A percentile compares a stretch with the other conserved stretches of the same genome.
These are phyloP conservation scores for Fusarium lyarnte DNA, from an alignment of 2,329 filamentous ascomycete genomes.

Conservation along the genomic window DNA sequence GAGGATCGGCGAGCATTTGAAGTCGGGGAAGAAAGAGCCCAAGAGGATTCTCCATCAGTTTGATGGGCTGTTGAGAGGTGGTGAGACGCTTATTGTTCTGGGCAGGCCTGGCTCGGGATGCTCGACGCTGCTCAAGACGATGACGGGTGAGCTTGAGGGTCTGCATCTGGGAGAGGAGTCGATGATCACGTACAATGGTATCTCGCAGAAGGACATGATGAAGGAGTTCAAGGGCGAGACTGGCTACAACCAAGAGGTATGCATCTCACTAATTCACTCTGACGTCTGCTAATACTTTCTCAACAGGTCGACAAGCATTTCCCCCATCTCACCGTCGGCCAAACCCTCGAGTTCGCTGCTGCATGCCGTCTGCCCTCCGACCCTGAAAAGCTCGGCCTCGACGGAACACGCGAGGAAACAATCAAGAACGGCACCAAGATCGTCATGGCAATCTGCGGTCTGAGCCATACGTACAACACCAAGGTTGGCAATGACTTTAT, in stretches of 20 bases:
- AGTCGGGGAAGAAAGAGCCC: neutral
- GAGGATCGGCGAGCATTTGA: neutral
- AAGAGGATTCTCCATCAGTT: constrained; percentile 24
- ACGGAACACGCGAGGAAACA: constrained; percentile 68
- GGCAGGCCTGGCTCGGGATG: constrained; percentile 54
- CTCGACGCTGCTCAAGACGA: constrained; percentile 19
- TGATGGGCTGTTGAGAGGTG: constrained; percentile 11
- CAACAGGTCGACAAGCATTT: constrained; percentile 74
- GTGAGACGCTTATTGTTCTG: constrained; percentile 18
- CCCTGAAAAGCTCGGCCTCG: constrained; percentile 61
- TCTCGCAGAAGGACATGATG: constrained; percentile 62
- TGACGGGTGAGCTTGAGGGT: constrained; percentile 52
- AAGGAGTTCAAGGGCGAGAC: constrained; percentile 72
- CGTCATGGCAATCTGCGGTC: constrained; percentile 76
- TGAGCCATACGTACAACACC: constrained; percentile 76
- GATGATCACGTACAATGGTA: constrained; percentile 70
- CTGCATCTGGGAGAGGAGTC: constrained; percentile 62
- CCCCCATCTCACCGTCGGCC: constrained; percentile 77
- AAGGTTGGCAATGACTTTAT: constrained; percentile 80
- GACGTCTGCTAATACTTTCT: neutral
- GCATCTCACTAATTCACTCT: neutral
- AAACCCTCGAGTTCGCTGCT: constrained; percentile 78
- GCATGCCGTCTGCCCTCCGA: constrained; percentile 74
- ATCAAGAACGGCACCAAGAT: constrained; percentile 71
- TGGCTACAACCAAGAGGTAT: constrained; percentile 78